phyloP scores from a whole-genome alignment of 2,329 filamentous ascomycete species.

The Fusarium circinatum region DNA sequence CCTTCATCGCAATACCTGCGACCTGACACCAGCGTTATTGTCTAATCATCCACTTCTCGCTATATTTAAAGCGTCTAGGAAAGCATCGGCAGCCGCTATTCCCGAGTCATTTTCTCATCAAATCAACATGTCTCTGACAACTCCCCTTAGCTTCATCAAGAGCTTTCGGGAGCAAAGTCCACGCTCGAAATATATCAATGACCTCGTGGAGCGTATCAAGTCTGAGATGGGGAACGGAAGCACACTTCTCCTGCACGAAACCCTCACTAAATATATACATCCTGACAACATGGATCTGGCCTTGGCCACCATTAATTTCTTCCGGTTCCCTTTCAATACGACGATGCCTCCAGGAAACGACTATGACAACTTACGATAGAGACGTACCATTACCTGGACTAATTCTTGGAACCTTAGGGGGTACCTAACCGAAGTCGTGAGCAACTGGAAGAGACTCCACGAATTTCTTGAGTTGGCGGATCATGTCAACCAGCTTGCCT shows the following conservation, averaged over 20 bases:
- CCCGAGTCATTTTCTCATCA: too few relatives aligned
- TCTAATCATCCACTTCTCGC: neutral
- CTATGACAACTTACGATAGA: neutral
- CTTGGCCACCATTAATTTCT: neutral
- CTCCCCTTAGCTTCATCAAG: neutral
- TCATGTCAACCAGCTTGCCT: neutral
- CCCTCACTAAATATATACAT: neutral
- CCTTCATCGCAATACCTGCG: neutral
- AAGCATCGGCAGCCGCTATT: neutral
- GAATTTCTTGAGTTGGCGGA: slow-evolving; percentile 19
- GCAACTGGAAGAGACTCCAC: neutral
- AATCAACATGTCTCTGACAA: neutral
- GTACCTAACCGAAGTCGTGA: neutral
- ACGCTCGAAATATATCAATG: neutral
- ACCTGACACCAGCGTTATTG: neutral
- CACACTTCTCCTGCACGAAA: neutral
- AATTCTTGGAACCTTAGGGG: neutral
- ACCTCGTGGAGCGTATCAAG: neutral
- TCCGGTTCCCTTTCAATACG: neutral
- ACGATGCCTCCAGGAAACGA: neutral
- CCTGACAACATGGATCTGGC: neutral
- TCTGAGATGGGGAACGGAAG: neutral
- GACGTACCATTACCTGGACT: neutral
- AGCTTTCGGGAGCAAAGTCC: neutral
- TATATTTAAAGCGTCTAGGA: neutral